Percentiles rank a stretch among this genome's conserved stretches.
Evolutionary conservation across 164 flowering plant genomes (phyloP).

Genomic region (Magnolia kwangsiensis): DNA sequence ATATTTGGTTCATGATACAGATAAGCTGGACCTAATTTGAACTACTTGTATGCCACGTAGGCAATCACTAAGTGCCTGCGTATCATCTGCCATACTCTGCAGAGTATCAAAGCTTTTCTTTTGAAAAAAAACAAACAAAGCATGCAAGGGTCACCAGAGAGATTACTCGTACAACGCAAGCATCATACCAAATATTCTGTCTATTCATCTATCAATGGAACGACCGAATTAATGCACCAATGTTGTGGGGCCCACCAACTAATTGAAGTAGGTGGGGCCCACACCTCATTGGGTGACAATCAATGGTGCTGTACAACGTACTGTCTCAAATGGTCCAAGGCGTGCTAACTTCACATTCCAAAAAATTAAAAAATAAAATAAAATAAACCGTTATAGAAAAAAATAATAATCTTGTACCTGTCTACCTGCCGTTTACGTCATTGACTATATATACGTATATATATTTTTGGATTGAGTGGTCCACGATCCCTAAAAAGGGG

Average conservation of each 20-base stretch:
- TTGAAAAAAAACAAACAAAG: not conserved
- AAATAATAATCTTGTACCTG: not conserved
- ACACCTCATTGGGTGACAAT: no score
- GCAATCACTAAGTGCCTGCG: no score
- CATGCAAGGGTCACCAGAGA: not conserved
- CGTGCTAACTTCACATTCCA: not conserved
- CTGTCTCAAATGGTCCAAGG: not conserved
- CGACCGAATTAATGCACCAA: not conserved
- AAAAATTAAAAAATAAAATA: no score
- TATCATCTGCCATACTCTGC: no score
- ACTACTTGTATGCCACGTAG: no score
- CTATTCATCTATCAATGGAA: not conserved
- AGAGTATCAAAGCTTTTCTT: no score
- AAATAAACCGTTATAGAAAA: not conserved
- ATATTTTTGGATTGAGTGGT: not conserved
- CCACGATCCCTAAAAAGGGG: not conserved
- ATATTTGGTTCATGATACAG: no score
- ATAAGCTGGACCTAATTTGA: no score
- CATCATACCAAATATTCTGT: not conserved
- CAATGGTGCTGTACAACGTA: no score
- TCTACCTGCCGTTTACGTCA: not conserved
- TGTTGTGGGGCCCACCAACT: no score
- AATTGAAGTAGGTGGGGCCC: no score
- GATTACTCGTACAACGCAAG: no score
- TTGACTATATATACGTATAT: not conserved